A percentile compares a stretch with the other conserved stretches of the same genome.
phyloP scores from a whole-genome alignment of 1,284 basidiomycete genomes.

The Polyporus tsugae region DNA sequence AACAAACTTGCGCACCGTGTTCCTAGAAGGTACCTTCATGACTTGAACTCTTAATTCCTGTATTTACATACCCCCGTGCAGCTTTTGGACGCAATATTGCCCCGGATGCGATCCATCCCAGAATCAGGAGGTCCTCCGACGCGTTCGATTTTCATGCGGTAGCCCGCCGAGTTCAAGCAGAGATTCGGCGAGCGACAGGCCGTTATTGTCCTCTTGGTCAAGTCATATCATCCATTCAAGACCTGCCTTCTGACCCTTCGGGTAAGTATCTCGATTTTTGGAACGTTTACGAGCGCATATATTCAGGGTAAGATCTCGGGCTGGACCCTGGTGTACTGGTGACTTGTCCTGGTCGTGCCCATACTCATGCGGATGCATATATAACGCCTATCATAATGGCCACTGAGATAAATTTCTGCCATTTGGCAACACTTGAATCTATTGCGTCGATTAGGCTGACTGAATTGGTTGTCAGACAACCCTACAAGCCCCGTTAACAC shows the following conservation, averaged over 20 bases:
- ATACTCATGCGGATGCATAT: neutral
- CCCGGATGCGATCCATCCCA: neutral
- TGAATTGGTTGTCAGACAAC: neutral
- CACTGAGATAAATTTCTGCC: too few relatives aligned
- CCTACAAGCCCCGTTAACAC: neutral
- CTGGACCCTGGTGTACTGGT: neutral
- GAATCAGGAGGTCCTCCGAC: neutral
- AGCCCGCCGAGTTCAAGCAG: conserved; percentile 29
- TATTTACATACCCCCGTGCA: neutral
- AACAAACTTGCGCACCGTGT: conserved; percentile 20
- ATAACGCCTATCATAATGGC: neutral
- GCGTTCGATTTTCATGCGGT: conserved; percentile 12
- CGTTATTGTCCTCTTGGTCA: conserved; percentile 27
- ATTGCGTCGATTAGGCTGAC: neutral
- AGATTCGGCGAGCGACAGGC: conserved; percentile 23
- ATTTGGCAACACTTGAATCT: neutral
- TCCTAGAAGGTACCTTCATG: conserved; percentile 15
- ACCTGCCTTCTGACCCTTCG: conserved; percentile 2
- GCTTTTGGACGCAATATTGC: conserved; percentile 17
- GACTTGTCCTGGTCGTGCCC: neutral
- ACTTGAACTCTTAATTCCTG: neutral
- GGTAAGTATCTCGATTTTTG: conserved; percentile 1
- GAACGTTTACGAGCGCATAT: neutral
- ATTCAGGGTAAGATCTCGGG: neutral
- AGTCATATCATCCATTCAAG: conserved; percentile 24